These are phyloP conservation scores for Mycena maculata DNA, from an alignment of 768 basidiomycete species.

Conservation along the genomic window DNA sequence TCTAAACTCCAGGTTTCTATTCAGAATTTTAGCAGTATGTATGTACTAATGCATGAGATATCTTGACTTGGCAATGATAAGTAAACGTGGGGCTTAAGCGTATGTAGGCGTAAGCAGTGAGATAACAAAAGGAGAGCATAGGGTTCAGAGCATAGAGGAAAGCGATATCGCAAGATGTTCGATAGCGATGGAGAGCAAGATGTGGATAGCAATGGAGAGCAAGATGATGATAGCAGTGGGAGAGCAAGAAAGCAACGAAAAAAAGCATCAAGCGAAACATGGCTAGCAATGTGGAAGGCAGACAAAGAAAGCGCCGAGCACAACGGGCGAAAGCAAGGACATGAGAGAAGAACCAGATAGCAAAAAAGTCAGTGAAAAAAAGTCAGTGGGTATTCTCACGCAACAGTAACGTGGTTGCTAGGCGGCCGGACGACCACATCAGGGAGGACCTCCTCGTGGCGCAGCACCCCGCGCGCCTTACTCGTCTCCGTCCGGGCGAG, in stretches of 20 bases:
- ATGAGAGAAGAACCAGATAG: conserved; percentile 19
- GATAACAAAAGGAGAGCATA: conserved; percentile 22
- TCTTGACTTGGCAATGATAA: conserved; percentile 29
- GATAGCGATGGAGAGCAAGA: conserved; percentile 31
- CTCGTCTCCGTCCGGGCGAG: conserved; percentile 71
- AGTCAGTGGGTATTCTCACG: conserved; percentile 43
- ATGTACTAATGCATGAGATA: conserved; percentile 8
- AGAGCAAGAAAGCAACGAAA: conserved; percentile 23
- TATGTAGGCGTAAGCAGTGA: conserved; percentile 17
- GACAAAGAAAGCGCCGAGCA: conserved; percentile 26
- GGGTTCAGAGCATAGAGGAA: conserved; percentile 30
- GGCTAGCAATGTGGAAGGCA: conserved; percentile 26
- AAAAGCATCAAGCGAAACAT: conserved; percentile 36
- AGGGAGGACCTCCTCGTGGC: not conserved
- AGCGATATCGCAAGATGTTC: conserved; percentile 23
- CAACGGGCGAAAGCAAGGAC: conserved; percentile 23
- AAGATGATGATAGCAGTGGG: not conserved
- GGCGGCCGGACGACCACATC: conserved; percentile 2
- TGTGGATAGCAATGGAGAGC: conserved; percentile 27
- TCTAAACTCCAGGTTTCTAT: conserved; percentile 15
- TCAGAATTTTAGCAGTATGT: not conserved
- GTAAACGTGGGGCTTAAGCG: not conserved
- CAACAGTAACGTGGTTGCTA: conserved; percentile 52
- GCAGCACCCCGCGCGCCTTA: not conserved
- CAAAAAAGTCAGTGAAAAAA: not conserved